These are phyloP conservation scores for Trapa bicornis DNA, from an alignment of 345 rosid genomes.

Conservation along the genomic window DNA sequence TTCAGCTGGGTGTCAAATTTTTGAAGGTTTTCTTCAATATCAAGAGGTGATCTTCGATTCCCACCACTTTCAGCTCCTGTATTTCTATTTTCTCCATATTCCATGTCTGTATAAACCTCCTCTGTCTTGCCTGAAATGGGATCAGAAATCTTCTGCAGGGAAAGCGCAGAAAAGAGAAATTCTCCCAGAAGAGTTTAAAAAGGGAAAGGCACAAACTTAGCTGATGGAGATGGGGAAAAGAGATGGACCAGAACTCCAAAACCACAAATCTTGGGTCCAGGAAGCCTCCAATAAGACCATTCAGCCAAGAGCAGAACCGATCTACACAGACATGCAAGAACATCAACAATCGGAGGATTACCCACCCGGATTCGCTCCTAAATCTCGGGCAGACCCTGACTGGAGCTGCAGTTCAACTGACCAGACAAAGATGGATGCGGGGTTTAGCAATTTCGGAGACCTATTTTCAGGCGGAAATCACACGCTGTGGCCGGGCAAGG, in stretches of 20 bases:
- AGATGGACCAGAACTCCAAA: slow-evolving; percentile 15
- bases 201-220: background rate
- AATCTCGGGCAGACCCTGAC: slow-evolving; percentile 10
- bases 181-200: background rate
- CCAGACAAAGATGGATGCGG: slow-evolving; percentile 6
- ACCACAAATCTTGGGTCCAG: slow-evolving; percentile 36
- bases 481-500: slow-evolving; percentile 2
- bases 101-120: background rate
- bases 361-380: slow-evolving; percentile 15
- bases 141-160: background rate
- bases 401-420: slow-evolving; percentile 5
- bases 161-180: background rate
- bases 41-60: background rate
- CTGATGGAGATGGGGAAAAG: slow-evolving; percentile 18
- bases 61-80: background rate
- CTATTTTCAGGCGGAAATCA: background rate
- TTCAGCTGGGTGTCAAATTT: background rate
- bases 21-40: background rate
- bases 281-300: slow-evolving; percentile 30
- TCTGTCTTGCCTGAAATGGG: background rate
- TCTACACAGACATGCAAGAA: slow-evolving; percentile 19
- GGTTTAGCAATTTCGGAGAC: slow-evolving; percentile 1
- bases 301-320: slow-evolving; percentile 16
- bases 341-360: slow-evolving; percentile 15
- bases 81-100: background rate